Evolutionary conservation across 179 eudicot genomes (phyloP).

Genomic region (Silene vulgaris): DNA sequence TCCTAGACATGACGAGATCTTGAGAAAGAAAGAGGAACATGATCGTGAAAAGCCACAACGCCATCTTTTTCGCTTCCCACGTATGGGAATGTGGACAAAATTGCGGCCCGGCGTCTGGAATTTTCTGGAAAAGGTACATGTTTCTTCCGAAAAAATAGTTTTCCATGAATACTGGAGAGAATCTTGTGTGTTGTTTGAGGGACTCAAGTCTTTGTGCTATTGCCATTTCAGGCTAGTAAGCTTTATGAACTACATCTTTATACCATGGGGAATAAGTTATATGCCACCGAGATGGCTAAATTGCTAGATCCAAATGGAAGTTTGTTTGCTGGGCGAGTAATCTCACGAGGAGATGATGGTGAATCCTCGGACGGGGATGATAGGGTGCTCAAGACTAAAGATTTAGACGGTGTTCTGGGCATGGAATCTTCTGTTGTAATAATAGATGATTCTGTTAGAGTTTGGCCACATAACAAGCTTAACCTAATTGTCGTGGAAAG

Average conservation of each 20-base stretch:
- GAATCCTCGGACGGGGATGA: conserved; percentile 75
- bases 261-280: conserved; percentile 95
- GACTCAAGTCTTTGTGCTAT: conserved; percentile 16
- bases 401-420: conserved; percentile 96
- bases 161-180: neutral
- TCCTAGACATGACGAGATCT: conserved; percentile 74
- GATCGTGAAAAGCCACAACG: conserved; percentile 79
- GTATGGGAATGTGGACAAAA: conserved; percentile 99
- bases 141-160: neutral
- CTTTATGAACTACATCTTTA: conserved; percentile 87
- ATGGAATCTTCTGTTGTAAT: conserved; percentile 95
- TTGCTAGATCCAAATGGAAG: conserved; percentile 94
- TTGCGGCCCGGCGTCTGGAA: conserved; percentile 97
- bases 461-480: conserved; percentile 98
- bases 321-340: conserved; percentile 92
- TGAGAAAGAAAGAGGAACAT: conserved; percentile 94
- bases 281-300: conserved; percentile 99
- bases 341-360: conserved; percentile 91
- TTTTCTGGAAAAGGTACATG: conserved; percentile 84
- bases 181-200: neutral
- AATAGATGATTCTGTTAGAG: conserved; percentile 92
- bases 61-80: conserved; percentile 91
- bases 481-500: conserved; percentile 95
- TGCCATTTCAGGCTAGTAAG: conserved; percentile 71
- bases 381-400: conserved; percentile 84